Conservation (phyloP, 768 basidiomycete species). For the Symmetrospora coprosmae region DNA sequence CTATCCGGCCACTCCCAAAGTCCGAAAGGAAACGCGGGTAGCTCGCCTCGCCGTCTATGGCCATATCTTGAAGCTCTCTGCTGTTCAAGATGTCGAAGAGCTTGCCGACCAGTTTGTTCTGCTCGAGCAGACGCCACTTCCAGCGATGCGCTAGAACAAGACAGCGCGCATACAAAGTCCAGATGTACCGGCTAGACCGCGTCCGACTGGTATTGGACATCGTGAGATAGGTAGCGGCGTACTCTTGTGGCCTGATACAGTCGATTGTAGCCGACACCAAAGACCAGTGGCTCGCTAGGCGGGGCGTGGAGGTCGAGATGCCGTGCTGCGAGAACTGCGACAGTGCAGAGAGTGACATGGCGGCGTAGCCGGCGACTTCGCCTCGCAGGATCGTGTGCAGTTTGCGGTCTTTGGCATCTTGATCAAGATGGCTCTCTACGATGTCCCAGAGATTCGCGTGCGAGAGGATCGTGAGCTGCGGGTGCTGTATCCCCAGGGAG, state of each 20-base stretch:
- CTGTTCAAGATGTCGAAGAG: conserved; percentile 61
- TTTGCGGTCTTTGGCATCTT: conserved; percentile 5
- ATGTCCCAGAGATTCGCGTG: conserved; percentile 24
- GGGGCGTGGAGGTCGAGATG: conserved; percentile 38
- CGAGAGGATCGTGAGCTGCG: neutral
- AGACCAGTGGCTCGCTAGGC: conserved; percentile 53
- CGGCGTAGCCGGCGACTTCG: conserved; percentile 58
- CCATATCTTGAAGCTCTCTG: conserved; percentile 59
- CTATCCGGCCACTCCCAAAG: conserved; percentile 50
- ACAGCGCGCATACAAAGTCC: conserved; percentile 56
- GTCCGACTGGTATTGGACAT: conserved; percentile 38
- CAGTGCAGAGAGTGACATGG: conserved; percentile 56
- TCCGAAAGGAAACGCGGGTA: conserved; percentile 44
- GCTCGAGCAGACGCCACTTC: conserved; percentile 55
- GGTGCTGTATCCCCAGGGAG: conserved; percentile 15
- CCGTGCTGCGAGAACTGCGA: conserved; percentile 62
- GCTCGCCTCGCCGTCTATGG: conserved; percentile 45
- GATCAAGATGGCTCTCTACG: conserved; percentile 27
- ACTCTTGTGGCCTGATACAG: conserved; percentile 44
- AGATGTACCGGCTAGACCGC: conserved; percentile 58
- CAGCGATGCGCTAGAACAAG: conserved; percentile 59
- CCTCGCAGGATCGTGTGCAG: conserved; percentile 32
- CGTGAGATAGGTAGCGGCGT: conserved; percentile 41
- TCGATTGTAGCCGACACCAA: conserved; percentile 49
- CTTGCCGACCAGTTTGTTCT: conserved; percentile 48